phyloP scores from a whole-genome alignment of 495 filamentous ascomycete genomes.

The Neurospora sp. region DNA sequence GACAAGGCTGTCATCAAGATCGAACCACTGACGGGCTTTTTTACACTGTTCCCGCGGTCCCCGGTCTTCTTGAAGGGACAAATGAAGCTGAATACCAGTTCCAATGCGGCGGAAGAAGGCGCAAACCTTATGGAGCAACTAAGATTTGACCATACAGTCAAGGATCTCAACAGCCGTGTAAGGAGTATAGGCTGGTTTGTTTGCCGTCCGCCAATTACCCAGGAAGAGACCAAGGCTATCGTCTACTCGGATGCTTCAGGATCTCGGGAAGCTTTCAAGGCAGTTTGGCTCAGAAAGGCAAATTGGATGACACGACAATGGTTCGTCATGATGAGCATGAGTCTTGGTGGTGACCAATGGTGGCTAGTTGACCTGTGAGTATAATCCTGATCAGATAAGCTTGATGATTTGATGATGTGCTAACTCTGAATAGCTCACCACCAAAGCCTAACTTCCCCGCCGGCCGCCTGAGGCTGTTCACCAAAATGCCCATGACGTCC shows the following conservation, averaged over 20 bases:
- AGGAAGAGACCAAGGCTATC: slow-evolving; percentile 48
- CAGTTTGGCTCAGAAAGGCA: slow-evolving; percentile 52
- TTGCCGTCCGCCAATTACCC: slow-evolving; percentile 40
- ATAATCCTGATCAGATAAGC: not conserved
- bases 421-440: slow-evolving; percentile 8
- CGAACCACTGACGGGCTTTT: slow-evolving; percentile 55
- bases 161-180: slow-evolving; percentile 52
- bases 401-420: slow-evolving; percentile 2
- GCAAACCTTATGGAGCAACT: slow-evolving; percentile 43
- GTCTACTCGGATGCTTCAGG: slow-evolving; percentile 33
- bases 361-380: slow-evolving; percentile 58
- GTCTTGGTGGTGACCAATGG: slow-evolving; percentile 66
- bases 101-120: slow-evolving; percentile 45
- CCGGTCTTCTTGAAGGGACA: slow-evolving; percentile 32
- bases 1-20: slow-evolving; percentile 51
- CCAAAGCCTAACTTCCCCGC: slow-evolving; percentile 8
- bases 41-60: slow-evolving; percentile 40
- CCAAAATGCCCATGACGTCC: slow-evolving; percentile 28
- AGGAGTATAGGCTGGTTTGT: slow-evolving; percentile 53
- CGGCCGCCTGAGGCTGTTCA: slow-evolving; percentile 19
- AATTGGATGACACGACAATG: slow-evolving; percentile 52
- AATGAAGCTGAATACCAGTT: slow-evolving; percentile 39
- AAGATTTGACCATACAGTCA: slow-evolving; percentile 45
- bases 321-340: slow-evolving; percentile 57
- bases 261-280: slow-evolving; percentile 41